phyloP scores from a whole-genome alignment of 176 grass and related monocot species.

The Aegilops sharonensis region DNA sequence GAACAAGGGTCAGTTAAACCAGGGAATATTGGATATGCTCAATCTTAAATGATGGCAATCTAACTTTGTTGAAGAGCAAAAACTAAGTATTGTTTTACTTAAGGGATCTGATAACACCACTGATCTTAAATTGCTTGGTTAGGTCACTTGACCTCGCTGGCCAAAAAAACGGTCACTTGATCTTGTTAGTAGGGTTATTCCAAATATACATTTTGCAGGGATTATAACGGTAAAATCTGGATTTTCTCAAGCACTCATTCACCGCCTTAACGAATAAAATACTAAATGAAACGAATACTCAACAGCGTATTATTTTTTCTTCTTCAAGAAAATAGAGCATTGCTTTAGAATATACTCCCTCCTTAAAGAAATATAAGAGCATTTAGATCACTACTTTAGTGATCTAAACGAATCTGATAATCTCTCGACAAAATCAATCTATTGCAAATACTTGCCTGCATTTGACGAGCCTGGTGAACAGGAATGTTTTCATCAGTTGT shows the following conservation, averaged over 20 bases:
- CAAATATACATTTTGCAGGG: not conserved
- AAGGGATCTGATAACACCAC: not conserved
- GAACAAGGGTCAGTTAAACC: not conserved
- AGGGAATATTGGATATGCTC: not conserved
- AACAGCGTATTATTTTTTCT: not conserved
- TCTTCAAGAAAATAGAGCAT: not conserved
- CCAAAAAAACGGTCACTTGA: no score
- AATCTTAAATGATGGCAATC: not conserved
- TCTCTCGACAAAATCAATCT: not conserved
- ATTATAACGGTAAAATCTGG: not conserved
- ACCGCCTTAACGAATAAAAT: not conserved
- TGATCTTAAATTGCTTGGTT: not conserved
- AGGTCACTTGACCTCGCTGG: not conserved
- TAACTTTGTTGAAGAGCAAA: not conserved
- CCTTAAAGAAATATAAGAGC: no score
- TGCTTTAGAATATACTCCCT: not conserved
- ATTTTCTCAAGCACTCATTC: not conserved
- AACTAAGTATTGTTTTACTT: not conserved
- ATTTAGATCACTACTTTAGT: no score
- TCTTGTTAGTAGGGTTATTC: not conserved
- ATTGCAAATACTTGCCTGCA: conserved; percentile 51
- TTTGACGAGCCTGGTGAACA: conserved; percentile 33
- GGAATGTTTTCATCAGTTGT: conserved; percentile 40
- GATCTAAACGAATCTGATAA: not conserved
- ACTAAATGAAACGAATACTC: not conserved